Evolutionary conservation across 495 filamentous ascomycete genomes (phyloP).

Genomic region (Penicillium longicatenatum): DNA sequence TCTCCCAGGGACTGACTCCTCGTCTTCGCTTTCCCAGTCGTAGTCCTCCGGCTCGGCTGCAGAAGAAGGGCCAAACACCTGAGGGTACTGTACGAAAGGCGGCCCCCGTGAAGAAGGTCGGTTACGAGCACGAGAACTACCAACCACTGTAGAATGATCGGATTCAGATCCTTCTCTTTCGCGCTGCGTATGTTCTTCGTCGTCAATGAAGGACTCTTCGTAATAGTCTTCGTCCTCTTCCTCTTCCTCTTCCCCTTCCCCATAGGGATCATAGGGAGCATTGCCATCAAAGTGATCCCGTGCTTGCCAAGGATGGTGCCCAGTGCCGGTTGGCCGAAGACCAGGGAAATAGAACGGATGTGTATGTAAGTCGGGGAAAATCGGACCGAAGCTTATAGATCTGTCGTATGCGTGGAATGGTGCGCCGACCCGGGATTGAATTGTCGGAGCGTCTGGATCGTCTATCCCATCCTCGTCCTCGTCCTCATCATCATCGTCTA

Average conservation of each 20-base stretch:
- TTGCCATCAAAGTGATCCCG: no score
- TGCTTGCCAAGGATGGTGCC: not conserved
- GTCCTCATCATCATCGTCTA: constrained; percentile 27
- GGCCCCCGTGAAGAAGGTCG: constrained; percentile 1
- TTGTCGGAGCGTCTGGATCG: constrained; percentile 4
- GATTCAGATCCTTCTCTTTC: constrained; percentile 10
- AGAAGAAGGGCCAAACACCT: not conserved
- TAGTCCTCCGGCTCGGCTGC: not conserved
- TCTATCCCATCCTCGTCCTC: constrained; percentile 38
- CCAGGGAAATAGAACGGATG: not conserved
- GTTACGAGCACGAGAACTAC: not conserved
- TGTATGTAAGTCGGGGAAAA: not conserved
- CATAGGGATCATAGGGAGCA: not conserved
- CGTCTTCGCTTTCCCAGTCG: constrained; percentile 3
- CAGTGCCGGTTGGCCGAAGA: not conserved
- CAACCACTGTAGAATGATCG: constrained; percentile 21
- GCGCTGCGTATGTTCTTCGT: constrained; percentile 28
- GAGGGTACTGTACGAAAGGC: constrained; percentile 3
- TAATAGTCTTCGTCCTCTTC: constrained; percentile 40
- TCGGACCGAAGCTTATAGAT: not conserved
- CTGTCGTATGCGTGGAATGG: not conserved
- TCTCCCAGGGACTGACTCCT: not conserved
- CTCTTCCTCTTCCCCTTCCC: constrained; percentile 27
- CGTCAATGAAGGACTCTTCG: constrained; percentile 44
- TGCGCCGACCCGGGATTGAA: not conserved